A percentile compares a stretch with the other conserved stretches of the same genome.
phyloP scores from a whole-genome alignment of 805 yeast species.

The Metschnikowia reukaufii region DNA sequence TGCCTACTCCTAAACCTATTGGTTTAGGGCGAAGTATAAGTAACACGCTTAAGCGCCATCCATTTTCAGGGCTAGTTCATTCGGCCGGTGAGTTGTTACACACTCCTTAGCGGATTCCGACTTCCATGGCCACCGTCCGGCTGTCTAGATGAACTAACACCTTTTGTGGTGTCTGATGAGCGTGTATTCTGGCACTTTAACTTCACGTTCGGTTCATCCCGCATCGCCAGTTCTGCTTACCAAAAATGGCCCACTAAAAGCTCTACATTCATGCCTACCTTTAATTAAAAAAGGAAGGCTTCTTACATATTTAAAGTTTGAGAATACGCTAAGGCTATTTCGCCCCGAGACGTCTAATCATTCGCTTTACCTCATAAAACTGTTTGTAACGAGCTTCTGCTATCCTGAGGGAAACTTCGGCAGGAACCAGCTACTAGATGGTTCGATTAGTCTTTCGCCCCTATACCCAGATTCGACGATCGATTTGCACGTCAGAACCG shows the following conservation, averaged over 20 bases:
- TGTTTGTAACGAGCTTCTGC: conserved; percentile 36
- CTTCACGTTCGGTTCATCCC: conserved; percentile 39
- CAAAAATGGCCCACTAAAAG: conserved; percentile 43
- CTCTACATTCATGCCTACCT: conserved; percentile 43
- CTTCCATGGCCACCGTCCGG: conserved; percentile 55
- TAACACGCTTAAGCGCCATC: conserved; percentile 38
- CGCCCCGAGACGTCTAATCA: conserved; percentile 43
- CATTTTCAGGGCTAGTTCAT: conserved; percentile 47
- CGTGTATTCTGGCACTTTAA: no score
- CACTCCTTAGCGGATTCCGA: conserved; percentile 58
- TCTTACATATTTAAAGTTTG: conserved; percentile 45
- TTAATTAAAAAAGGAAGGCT: conserved; percentile 43
- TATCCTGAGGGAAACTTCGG: conserved; percentile 41
- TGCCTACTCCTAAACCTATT: no score
- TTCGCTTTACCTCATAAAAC: conserved; percentile 44
- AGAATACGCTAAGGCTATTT: conserved; percentile 41
- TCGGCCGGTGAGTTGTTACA: conserved; percentile 54
- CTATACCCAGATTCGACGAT: conserved; percentile 46
- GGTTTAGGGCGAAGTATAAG: conserved; percentile 38
- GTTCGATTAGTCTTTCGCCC: conserved; percentile 45
- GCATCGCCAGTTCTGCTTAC: conserved; percentile 49
- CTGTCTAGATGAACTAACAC: no score
- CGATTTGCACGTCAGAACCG: conserved; percentile 48
- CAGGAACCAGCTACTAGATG: conserved; percentile 41
- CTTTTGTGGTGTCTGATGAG: no score